Base-by-base conservation (phyloP, 345 rosid genomes). In the Viola odorata region DNA sequence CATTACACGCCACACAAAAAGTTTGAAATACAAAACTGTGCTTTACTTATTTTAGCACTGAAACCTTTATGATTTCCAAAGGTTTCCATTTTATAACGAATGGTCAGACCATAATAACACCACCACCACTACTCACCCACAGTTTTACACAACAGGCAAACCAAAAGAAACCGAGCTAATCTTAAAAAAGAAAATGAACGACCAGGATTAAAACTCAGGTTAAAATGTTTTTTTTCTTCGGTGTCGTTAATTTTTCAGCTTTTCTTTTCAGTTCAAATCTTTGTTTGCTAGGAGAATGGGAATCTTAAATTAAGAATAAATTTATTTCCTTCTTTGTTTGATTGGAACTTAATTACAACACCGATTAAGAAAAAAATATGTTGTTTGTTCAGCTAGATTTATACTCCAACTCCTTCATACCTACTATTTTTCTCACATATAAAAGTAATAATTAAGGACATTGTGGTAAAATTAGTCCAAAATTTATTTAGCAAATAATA, bases 1-100 rank as follows among this genome's bases (percentile, higher is more conserved):
- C 11, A 38, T 59, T 42, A 38, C 40, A 42, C 10, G 47, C 64
- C 60, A 45, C 1, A 23, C 32, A 52, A 53, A 5, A 67, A 59
- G 17, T 3, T 36, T 50, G 5, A 37, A 62, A 15, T 5, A 37
- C 8, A 36, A 53, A 36, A n/a, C 36, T 12, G 45, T 9, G 17
- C n/a, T 57, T 62, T 55, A 38, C 73, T 60, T 61, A 38, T 15
- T 57, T 64, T 64, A 53, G 74, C 16, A 61, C 10, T 58, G 13
- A 23, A 70, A 40, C 64, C 55, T 73, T 65, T 41, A 65, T 74
- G 60, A 68, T 71, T 70, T 58, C 73, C 72, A 53, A 70, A 58
- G 57, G 41, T 17, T 58, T 67, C 62, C 56, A 50, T 53, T 63
- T 66, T 61, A 52, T 45, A 69, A 56, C 10, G 64, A 63, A 58